Evolutionary conservation across 306 rosid species (phyloP).

Genomic region (Prunus mume): DNA sequence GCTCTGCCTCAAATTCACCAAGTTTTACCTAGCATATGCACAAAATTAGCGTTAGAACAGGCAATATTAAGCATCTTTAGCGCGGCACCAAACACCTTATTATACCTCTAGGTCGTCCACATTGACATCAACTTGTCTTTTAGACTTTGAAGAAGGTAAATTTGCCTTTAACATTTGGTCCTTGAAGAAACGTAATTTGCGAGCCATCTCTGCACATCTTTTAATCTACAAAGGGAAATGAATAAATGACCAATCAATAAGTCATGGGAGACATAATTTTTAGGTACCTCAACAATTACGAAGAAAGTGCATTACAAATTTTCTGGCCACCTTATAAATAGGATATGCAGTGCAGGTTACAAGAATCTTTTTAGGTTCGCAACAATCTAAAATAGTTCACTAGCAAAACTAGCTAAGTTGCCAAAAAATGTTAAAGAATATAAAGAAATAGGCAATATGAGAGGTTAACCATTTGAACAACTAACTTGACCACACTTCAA

Average conservation of each 20-base stretch:
- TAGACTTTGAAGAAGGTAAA: conserved; percentile 48
- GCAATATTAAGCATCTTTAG: not conserved
- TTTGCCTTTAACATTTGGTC: conserved; percentile 88
- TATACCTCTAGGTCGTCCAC: conserved; percentile 82
- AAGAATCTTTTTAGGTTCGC: not conserved
- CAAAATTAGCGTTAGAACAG: conserved; percentile 4
- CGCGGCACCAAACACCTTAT: conserved; percentile 2
- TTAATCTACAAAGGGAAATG: conserved; percentile 58
- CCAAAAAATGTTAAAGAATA: not conserved
- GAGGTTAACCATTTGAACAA: not conserved
- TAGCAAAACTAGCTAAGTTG: not conserved
- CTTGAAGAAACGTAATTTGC: conserved; percentile 80
- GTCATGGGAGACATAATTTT: conserved; percentile 9
- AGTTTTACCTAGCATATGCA: conserved; percentile 67
- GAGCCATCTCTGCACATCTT: conserved; percentile 96
- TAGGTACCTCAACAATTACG: not conserved
- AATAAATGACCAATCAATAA: conserved; percentile 19
- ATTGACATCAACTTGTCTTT: conserved; percentile 43
- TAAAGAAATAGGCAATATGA: not conserved
- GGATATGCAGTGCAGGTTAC: not conserved
- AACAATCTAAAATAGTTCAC: not conserved
- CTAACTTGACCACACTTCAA: not conserved
- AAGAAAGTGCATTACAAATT: not conserved
- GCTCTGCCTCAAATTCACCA: conserved; percentile 83
- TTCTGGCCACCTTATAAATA: not conserved